Evolutionary conservation across 129 eudicot species (phyloP), one percentile per base, ranked within the genome.

Genomic region (Logfia minima): DNA sequence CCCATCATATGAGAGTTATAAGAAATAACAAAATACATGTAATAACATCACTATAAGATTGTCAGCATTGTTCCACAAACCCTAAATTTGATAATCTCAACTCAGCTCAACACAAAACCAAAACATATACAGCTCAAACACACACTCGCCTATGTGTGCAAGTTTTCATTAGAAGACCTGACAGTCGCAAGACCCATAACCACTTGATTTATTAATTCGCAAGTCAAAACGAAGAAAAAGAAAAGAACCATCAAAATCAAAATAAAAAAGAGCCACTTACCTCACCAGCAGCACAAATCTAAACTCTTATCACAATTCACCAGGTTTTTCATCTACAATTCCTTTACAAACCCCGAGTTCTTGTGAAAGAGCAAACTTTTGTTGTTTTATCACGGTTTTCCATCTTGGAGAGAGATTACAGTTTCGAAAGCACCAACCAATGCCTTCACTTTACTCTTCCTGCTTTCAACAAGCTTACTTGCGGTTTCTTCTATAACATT

Each of bases 401-500:
- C 80, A 52, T 89, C 97, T 83, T 94, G 97, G 48, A 87, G 92
- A 58, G 93, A 91, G 72, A 94, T 91, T 26, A 94, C 97, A 6
- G 97, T 87, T 84, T 94, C 99, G 17, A 94, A 94, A 83, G 99
- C 99, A 41, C 99, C 96, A 80, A 94, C 99, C 88, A 94, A 86
- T 4, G 99, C 97, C 82, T 89, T 91, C 55, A 94, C 97, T 78
- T 94, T 94, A 79, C 99, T 91, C 82, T 89, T 94, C 87, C 96
- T 86, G 73, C 68, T 87, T 76, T 81, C 89, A 18, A 84, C 92
- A 39, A 94, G 99, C 74, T 91, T 91, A 75, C 92, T 94, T 45
- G 93, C 96, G 11, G 97, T 87, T 79, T 93, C 97, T 86, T 93
- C 96, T 58, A 94, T 94, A 2, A 91, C 99, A 66, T 87, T 88